Base-by-base conservation (phyloP, 306 rosid genomes). In the Cicer pinnatifidum region DNA sequence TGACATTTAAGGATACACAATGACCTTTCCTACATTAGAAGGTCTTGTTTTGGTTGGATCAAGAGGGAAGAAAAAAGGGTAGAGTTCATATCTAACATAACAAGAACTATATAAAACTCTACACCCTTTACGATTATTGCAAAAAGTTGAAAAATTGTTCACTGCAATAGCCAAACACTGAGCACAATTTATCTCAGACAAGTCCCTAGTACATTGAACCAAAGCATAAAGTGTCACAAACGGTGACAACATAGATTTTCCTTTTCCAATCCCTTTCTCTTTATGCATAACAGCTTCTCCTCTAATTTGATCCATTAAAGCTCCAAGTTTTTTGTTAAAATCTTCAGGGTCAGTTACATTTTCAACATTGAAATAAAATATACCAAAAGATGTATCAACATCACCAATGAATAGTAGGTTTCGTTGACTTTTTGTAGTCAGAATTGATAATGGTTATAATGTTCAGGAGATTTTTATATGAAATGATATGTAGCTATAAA, bases 131-230 rank as follows among this genome's bases (percentile, higher is more conserved):
- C 85, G 72, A 73, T 82, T 44, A 28, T 43, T 20, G 53, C 96
- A 86, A 52, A 84, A 66, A 0, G 70, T 83, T 8, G 76, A 51
- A 10, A 86, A 88, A 19, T 81, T 78, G 17, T 20, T 84, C 46
- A 85, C 91, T 39, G 89, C 89, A 82, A 73, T 76, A 69, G 89
- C 86, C 85, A 90, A 76, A 78, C 92, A 90, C 81, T 86, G 89
- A 77, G 96, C 80, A 68, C 91, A 90, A 7, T 51, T 40, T 47
- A 73, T 3, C 43, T 50, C 70, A 46, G 90, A 40, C n/a, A 90
- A 12, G 80, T 90, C 92, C 78, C 92, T 82, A 23, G 92, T 88
- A 80, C 96, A 90, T 11, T 90, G 91, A 28, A 75, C 96, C 67
- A 90, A 80, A 0, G 80, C 96, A 80, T 90, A 85, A 4, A 88